Evolutionary conservation across 805 yeast species (phyloP).

Genomic region (Kodamaea leandrae): DNA sequence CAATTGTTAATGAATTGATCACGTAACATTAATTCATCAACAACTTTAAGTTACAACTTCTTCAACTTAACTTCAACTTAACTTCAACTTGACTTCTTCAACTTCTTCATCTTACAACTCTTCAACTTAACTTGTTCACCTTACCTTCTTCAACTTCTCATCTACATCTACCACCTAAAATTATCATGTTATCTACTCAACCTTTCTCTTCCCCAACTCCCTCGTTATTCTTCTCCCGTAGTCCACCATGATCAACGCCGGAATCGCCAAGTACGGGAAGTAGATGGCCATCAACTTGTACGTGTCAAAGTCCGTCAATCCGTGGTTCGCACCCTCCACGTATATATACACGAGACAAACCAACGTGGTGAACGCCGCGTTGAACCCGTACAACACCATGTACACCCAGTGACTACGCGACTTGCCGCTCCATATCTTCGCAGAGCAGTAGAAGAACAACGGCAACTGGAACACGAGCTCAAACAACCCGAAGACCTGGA

Average conservation of each 20-base stretch:
- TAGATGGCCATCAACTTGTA: slow-evolving; percentile 52
- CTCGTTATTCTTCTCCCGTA: slow-evolving; percentile 21
- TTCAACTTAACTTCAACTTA: too few relatives aligned
- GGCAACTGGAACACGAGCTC: slow-evolving; percentile 83
- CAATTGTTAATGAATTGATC: neutral
- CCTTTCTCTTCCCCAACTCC: slow-evolving; percentile 2
- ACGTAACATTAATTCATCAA: neutral
- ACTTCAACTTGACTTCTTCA: too few relatives aligned
- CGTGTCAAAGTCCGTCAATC: slow-evolving; percentile 37
- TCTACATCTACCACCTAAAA: neutral
- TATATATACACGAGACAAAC: slow-evolving; percentile 61
- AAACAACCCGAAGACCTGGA: slow-evolving; percentile 62
- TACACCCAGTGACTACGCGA: slow-evolving; percentile 19
- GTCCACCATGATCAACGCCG: slow-evolving; percentile 55
- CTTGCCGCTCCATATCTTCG: slow-evolving; percentile 14
- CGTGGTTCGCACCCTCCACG: slow-evolving; percentile 32
- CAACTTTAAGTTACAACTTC: neutral
- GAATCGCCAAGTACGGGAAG: slow-evolving; percentile 70
- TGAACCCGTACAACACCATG: slow-evolving; percentile 69
- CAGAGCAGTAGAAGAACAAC: slow-evolving; percentile 47
- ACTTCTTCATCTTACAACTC: neutral
- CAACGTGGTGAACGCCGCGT: slow-evolving; percentile 77
- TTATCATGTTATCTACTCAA: neutral
- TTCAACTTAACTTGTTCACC: neutral
- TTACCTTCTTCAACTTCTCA: neutral